phyloP scores from a whole-genome alignment of 495 filamentous ascomycete genomes.

The Aspergillus coremiiformis region DNA sequence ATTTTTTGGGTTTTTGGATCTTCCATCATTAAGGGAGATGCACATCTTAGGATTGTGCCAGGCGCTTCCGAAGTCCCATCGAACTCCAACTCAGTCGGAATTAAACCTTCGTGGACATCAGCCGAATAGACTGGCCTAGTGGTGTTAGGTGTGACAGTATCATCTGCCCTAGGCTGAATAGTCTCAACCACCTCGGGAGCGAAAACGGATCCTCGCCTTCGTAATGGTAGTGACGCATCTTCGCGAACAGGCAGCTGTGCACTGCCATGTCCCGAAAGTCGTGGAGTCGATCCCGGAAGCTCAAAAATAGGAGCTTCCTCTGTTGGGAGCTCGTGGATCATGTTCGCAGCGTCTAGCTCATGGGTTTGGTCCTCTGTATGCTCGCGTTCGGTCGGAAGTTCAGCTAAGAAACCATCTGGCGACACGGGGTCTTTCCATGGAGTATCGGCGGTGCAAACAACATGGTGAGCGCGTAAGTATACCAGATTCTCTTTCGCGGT shows the following conservation, averaged over 20 bases:
- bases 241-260: conserved; percentile 7
- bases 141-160: background rate
- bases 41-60: conserved; percentile 13
- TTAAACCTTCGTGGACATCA: conserved; percentile 4
- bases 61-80: conserved; percentile 2
- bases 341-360: conserved; percentile 37
- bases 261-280: conserved; percentile 5
- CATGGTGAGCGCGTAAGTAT: conserved; percentile 51
- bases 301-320: conserved; percentile 32
- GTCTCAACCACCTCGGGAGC: conserved; percentile 36
- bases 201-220: conserved; percentile 36
- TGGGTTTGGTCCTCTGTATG: conserved; percentile 18
- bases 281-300: conserved; percentile 37
- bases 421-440: conserved; percentile 26
- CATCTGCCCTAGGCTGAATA: background rate
- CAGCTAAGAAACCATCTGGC: conserved; percentile 24
- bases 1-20: conserved; percentile 24
- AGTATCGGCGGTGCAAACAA: conserved; percentile 44
- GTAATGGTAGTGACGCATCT: conserved; percentile 22
- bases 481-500: conserved; percentile 41
- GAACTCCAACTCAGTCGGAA: conserved; percentile 4
- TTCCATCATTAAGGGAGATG: conserved; percentile 20
- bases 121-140: background rate
- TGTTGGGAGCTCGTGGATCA: conserved; percentile 42
- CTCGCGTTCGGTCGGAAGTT: conserved; percentile 26